Conservation (phyloP, 75 land plant genomes). For the Chamaecyparis obtusa region DNA sequence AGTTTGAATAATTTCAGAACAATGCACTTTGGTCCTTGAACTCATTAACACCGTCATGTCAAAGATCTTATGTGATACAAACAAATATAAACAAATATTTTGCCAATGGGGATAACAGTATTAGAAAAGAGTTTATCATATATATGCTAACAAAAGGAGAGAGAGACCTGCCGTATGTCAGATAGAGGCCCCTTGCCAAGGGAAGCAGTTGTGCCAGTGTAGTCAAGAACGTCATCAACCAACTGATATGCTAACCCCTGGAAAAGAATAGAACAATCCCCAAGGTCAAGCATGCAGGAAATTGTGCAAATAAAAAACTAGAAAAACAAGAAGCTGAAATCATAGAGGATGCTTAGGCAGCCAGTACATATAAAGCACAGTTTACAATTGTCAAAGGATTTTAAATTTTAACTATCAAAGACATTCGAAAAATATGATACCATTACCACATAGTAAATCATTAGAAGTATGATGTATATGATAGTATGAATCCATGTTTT, state of each 20-base stretch:
- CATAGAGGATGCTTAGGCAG: not conserved
- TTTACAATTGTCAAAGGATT: not conserved
- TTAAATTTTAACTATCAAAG: not conserved
- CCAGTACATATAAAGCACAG: not conserved
- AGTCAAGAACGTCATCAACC: constrained; percentile 94
- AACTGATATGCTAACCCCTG: constrained; percentile 94
- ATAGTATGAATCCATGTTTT: not conserved
- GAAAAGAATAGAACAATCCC: constrained; percentile 11
- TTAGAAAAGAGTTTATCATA: not conserved
- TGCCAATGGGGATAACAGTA: not conserved
- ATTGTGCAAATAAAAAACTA: not conserved
- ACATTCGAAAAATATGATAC: not conserved
- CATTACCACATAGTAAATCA: not conserved
- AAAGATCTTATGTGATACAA: not conserved
- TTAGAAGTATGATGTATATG: not conserved
- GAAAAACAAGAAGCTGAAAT: not conserved
- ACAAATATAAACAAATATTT: not conserved
- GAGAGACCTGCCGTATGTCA: constrained; percentile 68
- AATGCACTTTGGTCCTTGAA: not conserved
- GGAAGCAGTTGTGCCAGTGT: constrained; percentile 81
- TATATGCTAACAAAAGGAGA: not conserved
- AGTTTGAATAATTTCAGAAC: not conserved
- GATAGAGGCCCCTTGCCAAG: constrained; percentile 90
- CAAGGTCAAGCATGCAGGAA: not conserved
- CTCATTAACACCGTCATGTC: not conserved